phyloP scores from a whole-genome alignment of 2,329 filamentous ascomycete genomes.

The Trematosphaeria pertusa region DNA sequence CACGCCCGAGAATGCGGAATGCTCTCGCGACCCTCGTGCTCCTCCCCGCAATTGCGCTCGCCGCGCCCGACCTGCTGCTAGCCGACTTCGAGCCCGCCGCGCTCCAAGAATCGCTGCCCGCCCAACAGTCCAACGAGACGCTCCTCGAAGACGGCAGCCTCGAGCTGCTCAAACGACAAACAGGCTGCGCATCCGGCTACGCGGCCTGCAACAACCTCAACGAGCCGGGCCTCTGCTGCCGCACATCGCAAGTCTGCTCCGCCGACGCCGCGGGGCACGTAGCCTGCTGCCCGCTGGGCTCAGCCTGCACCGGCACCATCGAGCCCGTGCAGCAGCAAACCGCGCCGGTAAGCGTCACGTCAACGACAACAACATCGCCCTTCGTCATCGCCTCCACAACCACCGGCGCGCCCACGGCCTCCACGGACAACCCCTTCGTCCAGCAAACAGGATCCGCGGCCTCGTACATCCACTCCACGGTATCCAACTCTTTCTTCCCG shows the following conservation, averaged over 20 bases:
- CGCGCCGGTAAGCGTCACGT: constrained; percentile 7
- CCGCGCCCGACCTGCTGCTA: constrained; percentile 34
- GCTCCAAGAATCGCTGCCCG: constrained; percentile 26
- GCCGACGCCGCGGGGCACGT: constrained; percentile 64
- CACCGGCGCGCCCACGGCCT: constrained; percentile 16
- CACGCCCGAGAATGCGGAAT: constrained; percentile 34
- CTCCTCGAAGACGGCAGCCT: constrained; percentile 24
- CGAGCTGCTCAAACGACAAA: constrained; percentile 47
- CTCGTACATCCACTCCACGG: constrained; percentile 41
- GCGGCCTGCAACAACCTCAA: constrained; percentile 60
- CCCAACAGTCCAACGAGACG: constrained; percentile 35
- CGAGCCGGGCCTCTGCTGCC: constrained; percentile 64
- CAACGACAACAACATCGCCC: constrained; percentile 21
- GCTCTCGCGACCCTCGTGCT: constrained; percentile 32
- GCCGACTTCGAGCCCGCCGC: constrained; percentile 40
- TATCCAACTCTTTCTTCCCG: constrained; percentile 59
- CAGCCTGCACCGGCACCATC: constrained; percentile 65
- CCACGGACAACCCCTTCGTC: constrained; percentile 28
- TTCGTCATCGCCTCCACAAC: constrained; percentile 27
- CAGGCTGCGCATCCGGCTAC: constrained; percentile 60
- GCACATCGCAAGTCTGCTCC: constrained; percentile 60
- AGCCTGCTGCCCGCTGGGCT: constrained; percentile 66
- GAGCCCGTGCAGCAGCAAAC: constrained; percentile 14
- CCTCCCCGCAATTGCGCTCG: constrained; percentile 36
- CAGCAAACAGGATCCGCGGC: constrained; percentile 25